Conservation (phyloP, 2,329 filamentous ascomycete genomes). For the Trichophyton simii region DNA sequence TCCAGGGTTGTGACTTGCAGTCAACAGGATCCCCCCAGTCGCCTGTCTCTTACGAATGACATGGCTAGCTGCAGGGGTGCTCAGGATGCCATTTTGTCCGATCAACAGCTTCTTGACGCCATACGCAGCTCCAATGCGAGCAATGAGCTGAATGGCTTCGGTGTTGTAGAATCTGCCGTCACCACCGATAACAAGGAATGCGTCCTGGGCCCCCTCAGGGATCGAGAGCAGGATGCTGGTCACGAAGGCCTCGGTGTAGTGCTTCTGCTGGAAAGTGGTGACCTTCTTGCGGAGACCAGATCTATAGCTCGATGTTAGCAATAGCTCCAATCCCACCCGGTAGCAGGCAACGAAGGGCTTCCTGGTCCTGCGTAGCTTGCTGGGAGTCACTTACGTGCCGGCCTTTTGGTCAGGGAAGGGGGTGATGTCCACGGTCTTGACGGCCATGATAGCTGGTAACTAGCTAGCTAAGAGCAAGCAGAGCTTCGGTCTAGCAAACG, state of each 20-base stretch:
- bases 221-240: conserved; percentile 91
- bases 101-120: conserved; percentile 98
- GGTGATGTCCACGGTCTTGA: conserved; percentile 68
- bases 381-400: conserved; percentile 61
- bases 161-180: conserved; percentile 97
- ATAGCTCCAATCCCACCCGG: not conserved
- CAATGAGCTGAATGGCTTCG: conserved; percentile 90
- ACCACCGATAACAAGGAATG: conserved; percentile 90
- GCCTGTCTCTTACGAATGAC: conserved; percentile 89
- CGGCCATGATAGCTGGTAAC: conserved; percentile 47
- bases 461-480: not conserved
- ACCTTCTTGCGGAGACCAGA: conserved; percentile 99
- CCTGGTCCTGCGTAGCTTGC: not conserved
- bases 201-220: conserved; percentile 76
- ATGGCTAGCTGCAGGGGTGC: conserved; percentile 90
- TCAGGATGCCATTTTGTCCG: conserved; percentile 91
- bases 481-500: not conserved
- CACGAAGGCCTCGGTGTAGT: conserved; percentile 96
- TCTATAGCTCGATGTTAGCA: conserved; percentile 35
- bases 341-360: not conserved
- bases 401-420: conserved; percentile 96
- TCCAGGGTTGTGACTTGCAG: conserved; percentile 95
- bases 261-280: conserved; percentile 84
- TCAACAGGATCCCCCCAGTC: conserved; percentile 91
- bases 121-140: conserved; percentile 92